A percentile compares a stretch with the other conserved stretches of the same genome.
Conservation (phyloP, 495 filamentous ascomycete species). For the Pyrenula massariospora region DNA sequence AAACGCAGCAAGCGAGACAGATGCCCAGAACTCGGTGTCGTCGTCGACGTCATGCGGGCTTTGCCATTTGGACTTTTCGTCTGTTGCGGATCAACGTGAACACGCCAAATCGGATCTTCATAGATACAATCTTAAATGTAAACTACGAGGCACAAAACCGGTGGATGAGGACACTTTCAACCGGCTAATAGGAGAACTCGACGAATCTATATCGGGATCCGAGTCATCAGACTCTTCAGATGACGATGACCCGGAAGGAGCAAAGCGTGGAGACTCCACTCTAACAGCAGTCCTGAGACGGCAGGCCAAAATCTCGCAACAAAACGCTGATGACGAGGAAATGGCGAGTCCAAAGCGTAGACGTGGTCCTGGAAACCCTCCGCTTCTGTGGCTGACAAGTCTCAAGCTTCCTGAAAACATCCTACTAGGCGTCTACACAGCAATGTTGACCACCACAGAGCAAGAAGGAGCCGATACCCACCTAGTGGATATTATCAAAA, state of each 20-base stretch:
- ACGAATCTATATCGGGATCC: constrained; percentile 86
- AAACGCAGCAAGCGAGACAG: constrained; percentile 20
- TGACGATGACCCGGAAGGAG: constrained; percentile 36
- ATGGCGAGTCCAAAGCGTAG: constrained; percentile 30
- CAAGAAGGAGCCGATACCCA: constrained; percentile 41
- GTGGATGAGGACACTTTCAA: constrained; percentile 75
- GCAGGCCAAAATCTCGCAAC: constrained; percentile 58
- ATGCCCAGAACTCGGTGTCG: constrained; percentile 26
- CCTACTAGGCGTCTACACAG: constrained; percentile 74
- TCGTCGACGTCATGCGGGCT: constrained; percentile 71
- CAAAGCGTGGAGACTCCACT: constrained; percentile 47
- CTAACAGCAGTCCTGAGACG: constrained; percentile 67
- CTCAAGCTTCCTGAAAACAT: constrained; percentile 62
- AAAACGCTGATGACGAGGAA: constrained; percentile 34
- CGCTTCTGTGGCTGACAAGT: constrained; percentile 77
- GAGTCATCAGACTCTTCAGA: constrained; percentile 45
- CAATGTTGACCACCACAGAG: constrained; percentile 65
- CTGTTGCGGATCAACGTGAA: constrained; percentile 67
- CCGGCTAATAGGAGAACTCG: constrained; percentile 66
- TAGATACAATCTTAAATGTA: constrained; percentile 87
- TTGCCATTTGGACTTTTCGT: constrained; percentile 57
- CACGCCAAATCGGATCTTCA: constrained; percentile 91
- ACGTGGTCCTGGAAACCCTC: constrained; percentile 51
- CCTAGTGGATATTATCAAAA: constrained; percentile 53
- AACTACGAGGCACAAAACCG: constrained; percentile 53